phyloP scores from a whole-genome alignment of 2,329 filamentous ascomycete species.

The Colletotrichum cordylinicola region DNA sequence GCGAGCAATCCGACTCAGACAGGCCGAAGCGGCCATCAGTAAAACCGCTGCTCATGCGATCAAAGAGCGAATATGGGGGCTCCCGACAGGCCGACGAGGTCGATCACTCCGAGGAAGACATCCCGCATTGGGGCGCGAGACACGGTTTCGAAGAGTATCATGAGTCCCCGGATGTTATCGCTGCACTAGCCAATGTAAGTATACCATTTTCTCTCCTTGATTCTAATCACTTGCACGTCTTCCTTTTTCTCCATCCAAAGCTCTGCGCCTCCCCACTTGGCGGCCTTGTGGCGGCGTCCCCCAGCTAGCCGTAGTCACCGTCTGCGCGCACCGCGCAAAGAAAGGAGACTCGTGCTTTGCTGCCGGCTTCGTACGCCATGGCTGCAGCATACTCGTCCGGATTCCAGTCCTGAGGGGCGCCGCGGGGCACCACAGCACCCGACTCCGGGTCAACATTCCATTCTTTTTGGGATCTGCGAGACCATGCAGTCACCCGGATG shows the following conservation, averaged over 20 bases:
- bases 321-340: neutral
- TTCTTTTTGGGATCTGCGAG: neutral
- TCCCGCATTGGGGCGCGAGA: slow-evolving; percentile 64
- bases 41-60: slow-evolving; percentile 60
- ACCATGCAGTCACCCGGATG: slow-evolving; percentile 1
- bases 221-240: neutral
- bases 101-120: slow-evolving; percentile 50
- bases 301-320: neutral
- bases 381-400: neutral
- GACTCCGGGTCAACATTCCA: neutral
- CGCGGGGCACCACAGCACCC: neutral
- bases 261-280: neutral
- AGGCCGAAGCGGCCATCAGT: slow-evolving; percentile 39
- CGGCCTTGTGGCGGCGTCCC: neutral
- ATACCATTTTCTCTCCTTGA: slow-evolving; percentile 16
- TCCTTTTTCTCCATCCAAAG: slow-evolving; percentile 2
- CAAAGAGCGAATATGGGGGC: slow-evolving; percentile 61
- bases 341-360: neutral
- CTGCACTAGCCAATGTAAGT: slow-evolving; percentile 80
- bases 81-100: slow-evolving; percentile 43
- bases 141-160: slow-evolving; percentile 95
- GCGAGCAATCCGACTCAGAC: slow-evolving; percentile 35
- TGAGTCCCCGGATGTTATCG: slow-evolving; percentile 87
- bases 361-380: neutral
- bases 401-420: neutral